Base-by-base conservation (phyloP, 345 rosid genomes). In the Rhizophora mangle region DNA sequence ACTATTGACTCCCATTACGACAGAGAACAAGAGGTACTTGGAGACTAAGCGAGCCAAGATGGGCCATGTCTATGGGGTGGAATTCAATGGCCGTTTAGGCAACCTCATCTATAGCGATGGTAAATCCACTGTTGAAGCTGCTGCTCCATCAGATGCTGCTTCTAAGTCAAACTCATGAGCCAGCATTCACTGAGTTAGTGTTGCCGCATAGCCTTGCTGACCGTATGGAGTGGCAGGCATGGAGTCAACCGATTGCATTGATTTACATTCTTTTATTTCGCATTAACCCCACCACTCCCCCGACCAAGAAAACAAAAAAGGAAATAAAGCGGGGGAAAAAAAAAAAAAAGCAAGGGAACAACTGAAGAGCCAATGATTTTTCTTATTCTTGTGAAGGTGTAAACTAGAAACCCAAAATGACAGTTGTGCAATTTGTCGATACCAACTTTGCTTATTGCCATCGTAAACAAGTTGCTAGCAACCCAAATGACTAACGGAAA, bases 21-120 rank as follows among this genome's bases (percentile, higher is more conserved):
- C 70, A 65, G 93, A 90, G 76, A 93, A 88, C 69, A 87, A 77
- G 87, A 85, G 86, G 71, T 93, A 93, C 65, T 67, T 90, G 63
- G 96, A 87, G 68, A 87, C 96, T 1, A 90, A 92, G 52, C 81
- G 87, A 10, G 74, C 82, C 8, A 85, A 92, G 71, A 89, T 92
- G 98, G 96, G 96, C 27, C 96, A 87, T 59, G 62, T 87, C 63
- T 90, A 87, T 72, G 93, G 86, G 4, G 47, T 64, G 43, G 84
- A 82, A 49, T 60, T 80, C 31, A 82, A 72, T 16, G 82, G 85
- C 71, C 71, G 26, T n/a, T 20, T 84, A 18, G 60, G 59, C 22
- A 57, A 60, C 62, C 80, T 75, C 51, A 72, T 70, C 20, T 30
- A 36, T 16, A 64, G 68, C 53, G 70, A 73, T 18, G 67, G 71